These are phyloP conservation scores for Quercus gilva DNA, from an alignment of 306 rosid genomes.

Conservation along the genomic window DNA sequence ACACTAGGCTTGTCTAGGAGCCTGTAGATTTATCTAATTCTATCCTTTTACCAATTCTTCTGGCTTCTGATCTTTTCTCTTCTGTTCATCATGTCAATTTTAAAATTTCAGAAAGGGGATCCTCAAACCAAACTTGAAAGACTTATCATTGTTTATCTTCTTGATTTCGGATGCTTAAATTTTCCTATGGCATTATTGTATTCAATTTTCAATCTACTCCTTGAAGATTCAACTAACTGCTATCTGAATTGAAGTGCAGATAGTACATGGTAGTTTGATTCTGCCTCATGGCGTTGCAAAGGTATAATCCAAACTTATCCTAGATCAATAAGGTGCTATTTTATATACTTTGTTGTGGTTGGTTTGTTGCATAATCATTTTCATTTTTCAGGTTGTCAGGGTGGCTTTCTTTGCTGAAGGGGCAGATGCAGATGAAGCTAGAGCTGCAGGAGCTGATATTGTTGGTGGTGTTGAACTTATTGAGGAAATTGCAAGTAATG, in stretches of 20 bases:
- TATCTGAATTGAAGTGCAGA: conserved; percentile 51
- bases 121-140: not conserved
- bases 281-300: conserved; percentile 92
- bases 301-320: conserved; percentile 45
- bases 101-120: not conserved
- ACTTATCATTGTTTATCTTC: not conserved
- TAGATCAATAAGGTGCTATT: not conserved
- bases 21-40: not conserved
- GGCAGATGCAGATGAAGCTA: conserved; percentile 93
- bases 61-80: not conserved
- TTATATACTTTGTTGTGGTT: conserved; percentile 21
- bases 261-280: conserved; percentile 91
- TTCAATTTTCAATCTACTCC: conserved; percentile 10
- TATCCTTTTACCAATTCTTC: not conserved
- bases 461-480: conserved; percentile 97
- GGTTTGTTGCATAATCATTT: conserved; percentile 34
- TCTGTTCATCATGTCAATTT: not conserved
- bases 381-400: conserved; percentile 67
- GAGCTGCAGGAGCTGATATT: conserved; percentile 96
- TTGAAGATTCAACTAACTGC: conserved; percentile 36
- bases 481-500: conserved; percentile 87
- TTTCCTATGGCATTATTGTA: not conserved
- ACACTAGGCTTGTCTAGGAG: not conserved
- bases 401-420: conserved; percentile 99
- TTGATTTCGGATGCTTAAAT: not conserved